Evolutionary conservation across 257 asterid species (phyloP).

Genomic region (Fraxinus quadrangulata): DNA sequence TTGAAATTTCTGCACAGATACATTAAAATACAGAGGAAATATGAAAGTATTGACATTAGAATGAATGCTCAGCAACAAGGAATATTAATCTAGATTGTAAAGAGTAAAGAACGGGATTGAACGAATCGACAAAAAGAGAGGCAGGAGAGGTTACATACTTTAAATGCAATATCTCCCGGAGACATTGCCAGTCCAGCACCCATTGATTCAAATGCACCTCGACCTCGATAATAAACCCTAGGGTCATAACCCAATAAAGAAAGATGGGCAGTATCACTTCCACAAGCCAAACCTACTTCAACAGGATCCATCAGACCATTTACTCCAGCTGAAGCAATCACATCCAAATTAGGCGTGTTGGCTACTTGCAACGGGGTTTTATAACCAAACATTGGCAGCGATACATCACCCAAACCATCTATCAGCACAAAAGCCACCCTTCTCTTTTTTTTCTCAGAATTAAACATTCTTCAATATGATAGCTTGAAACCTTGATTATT

Average conservation of each 20-base stretch:
- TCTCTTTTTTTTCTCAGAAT: constrained; percentile 64
- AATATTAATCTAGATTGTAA: neutral
- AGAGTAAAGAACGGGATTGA: constrained; percentile 7
- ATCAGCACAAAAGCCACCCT: constrained; percentile 87
- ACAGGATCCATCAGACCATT: constrained; percentile 98
- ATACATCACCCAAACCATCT: constrained; percentile 94
- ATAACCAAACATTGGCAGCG: constrained; percentile 73
- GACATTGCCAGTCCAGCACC: constrained; percentile 97
- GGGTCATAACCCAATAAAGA: constrained; percentile 93
- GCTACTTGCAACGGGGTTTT: constrained; percentile 85
- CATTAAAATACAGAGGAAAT: neutral
- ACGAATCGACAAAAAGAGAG: neutral
- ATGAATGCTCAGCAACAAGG: constrained; percentile 1
- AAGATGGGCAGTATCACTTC: constrained; percentile 98
- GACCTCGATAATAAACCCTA: constrained; percentile 83
- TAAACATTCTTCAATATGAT: constrained; percentile 47
- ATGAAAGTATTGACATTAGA: neutral
- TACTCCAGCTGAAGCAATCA: constrained; percentile 82
- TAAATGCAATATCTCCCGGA: constrained; percentile 95
- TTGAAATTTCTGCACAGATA: neutral
- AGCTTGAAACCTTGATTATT: neutral
- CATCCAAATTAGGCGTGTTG: constrained; percentile 70
- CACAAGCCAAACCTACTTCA: constrained; percentile 91
- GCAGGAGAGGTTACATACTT: constrained; percentile 42
- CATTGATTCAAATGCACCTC: constrained; percentile 99